phyloP scores from a whole-genome alignment of 306 rosid species.

The Dryas drummondii region DNA sequence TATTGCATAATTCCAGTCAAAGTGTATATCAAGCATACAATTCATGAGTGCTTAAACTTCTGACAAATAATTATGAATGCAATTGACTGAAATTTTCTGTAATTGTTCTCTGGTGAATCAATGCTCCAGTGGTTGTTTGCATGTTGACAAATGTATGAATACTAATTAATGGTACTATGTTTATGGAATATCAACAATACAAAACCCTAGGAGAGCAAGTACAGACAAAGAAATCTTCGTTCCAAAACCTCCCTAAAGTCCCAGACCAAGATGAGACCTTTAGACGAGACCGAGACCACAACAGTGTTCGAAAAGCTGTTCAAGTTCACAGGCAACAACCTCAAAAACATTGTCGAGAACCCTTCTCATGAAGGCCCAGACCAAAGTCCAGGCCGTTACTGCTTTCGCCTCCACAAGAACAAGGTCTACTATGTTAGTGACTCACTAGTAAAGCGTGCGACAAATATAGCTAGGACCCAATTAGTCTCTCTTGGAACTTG shows the following conservation, averaged over 20 bases:
- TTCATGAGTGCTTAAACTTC: neutral
- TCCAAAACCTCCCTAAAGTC: neutral
- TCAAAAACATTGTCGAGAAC: conserved; percentile 77
- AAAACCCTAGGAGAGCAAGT: neutral
- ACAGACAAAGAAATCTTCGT: neutral
- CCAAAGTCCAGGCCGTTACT: conserved; percentile 65
- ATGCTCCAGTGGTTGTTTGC: neutral
- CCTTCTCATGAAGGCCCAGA: conserved; percentile 93
- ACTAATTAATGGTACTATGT: neutral
- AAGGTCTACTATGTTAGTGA: conserved; percentile 74
- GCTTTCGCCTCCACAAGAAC: conserved; percentile 89
- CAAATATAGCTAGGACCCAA: conserved; percentile 62
- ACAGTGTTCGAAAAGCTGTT: conserved; percentile 77
- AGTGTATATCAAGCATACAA: neutral
- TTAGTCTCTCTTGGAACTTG: conserved; percentile 76
- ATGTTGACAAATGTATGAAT: neutral
- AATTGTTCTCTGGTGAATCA: neutral
- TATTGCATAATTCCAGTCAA: neutral
- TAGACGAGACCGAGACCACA: conserved; percentile 76
- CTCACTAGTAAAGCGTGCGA: conserved; percentile 80
- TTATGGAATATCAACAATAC: neutral
- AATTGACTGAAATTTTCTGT: neutral
- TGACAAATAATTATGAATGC: neutral
- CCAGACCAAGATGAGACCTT: conserved; percentile 58
- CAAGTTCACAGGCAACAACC: conserved; percentile 87